phyloP scores from a whole-genome alignment of 2,329 filamentous ascomycete species.

The Hymenoscyphus fructigenus region DNA sequence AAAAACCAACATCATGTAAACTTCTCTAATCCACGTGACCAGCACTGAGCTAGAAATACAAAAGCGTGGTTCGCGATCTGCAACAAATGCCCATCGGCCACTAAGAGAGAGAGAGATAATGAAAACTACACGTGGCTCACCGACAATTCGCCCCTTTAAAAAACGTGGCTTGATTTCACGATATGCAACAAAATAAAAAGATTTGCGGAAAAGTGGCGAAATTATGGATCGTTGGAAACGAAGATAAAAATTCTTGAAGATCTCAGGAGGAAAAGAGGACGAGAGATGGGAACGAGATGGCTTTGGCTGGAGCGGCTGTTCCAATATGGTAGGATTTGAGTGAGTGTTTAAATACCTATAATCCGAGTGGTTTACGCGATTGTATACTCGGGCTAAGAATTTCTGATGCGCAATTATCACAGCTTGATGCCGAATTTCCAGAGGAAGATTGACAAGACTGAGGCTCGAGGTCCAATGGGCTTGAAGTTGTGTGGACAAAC shows the following conservation, averaged over 20 bases:
- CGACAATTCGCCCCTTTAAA: conserved; percentile 11
- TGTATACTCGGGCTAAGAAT: too few species aligned
- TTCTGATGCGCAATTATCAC: too few species aligned
- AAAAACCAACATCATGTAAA: not conserved
- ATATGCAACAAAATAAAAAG: conserved; percentile 13
- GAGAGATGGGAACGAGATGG: not conserved
- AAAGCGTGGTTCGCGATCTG: conserved; percentile 17
- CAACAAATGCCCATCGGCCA: conserved; percentile 11
- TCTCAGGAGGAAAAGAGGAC: not conserved
- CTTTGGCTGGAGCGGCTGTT: not conserved
- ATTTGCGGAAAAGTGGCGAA: not conserved
- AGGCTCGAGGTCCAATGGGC: too few species aligned
- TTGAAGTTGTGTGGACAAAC: too few species aligned
- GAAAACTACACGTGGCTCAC: conserved; percentile 13
- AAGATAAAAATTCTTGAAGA: not conserved
- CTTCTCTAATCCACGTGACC: not conserved
- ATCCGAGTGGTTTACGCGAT: too few species aligned
- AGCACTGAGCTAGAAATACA: not conserved
- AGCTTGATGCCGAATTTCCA: too few species aligned
- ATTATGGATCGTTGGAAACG: not conserved
- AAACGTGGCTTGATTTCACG: conserved; percentile 12
- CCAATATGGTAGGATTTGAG: too few species aligned
- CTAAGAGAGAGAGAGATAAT: not conserved
- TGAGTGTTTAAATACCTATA: too few species aligned
- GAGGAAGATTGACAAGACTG: too few species aligned